Evolutionary conservation across 257 asterid species (phyloP).

Genomic region (Solanum arcanum): DNA sequence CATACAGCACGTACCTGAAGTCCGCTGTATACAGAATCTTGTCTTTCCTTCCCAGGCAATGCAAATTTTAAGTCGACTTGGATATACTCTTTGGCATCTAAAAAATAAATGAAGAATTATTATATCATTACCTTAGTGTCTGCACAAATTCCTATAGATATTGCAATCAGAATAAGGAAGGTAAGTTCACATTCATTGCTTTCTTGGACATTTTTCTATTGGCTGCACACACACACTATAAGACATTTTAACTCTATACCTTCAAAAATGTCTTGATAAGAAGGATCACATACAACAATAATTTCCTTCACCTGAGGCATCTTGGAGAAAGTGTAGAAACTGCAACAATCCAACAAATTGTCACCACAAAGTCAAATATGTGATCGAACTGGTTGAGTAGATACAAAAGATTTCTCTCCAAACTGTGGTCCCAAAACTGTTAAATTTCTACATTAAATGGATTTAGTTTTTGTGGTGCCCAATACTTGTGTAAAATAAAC

Average conservation of each 20-base stretch:
- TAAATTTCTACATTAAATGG: not conserved
- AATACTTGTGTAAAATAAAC: not conserved
- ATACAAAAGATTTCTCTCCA: not conserved
- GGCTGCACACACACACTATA: not conserved
- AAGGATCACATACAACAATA: conserved; percentile 96
- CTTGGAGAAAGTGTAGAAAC: conserved; percentile 78
- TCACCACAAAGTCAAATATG: conserved; percentile 9
- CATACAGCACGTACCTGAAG: conserved; percentile 35
- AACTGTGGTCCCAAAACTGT: not conserved
- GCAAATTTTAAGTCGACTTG: conserved; percentile 69
- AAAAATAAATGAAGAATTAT: not conserved
- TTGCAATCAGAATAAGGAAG: not conserved
- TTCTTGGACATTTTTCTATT: not conserved
- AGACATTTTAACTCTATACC: conserved; percentile 29
- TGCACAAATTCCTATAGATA: not conserved
- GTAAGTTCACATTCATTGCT: not conserved
- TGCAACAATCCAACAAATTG: conserved; percentile 27
- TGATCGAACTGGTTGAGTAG: not conserved
- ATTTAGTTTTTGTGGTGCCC: not conserved
- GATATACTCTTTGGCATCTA: conserved; percentile 55
- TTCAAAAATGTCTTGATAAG: conserved; percentile 89
- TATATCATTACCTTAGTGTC: not conserved
- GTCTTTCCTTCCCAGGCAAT: conserved; percentile 98
- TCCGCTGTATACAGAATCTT: conserved; percentile 96
- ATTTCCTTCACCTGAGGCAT: conserved; percentile 96